Evolutionary conservation across 2,329 filamentous ascomycete genomes (phyloP).

Genomic region (Aspergillus brunneoviolaceus): DNA sequence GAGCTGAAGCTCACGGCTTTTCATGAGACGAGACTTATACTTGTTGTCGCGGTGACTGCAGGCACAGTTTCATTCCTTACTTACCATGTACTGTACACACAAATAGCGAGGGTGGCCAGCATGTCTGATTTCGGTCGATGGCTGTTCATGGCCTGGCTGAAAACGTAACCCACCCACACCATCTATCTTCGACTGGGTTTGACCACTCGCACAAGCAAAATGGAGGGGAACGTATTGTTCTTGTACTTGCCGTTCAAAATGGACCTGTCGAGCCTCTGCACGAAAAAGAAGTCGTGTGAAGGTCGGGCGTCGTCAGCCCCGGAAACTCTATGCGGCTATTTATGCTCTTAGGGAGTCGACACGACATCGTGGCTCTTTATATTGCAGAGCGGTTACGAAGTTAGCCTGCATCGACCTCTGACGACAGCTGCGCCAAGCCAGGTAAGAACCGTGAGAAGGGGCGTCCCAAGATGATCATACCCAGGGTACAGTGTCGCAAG

Average conservation of each 20-base stretch:
- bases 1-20: not conserved
- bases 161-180: not conserved
- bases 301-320: not conserved
- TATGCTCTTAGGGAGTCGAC: not conserved
- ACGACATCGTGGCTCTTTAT: not conserved
- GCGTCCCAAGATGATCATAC: not conserved
- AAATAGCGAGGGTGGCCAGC: not conserved
- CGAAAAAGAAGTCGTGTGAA: not conserved
- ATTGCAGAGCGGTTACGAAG: constrained; percentile 5
- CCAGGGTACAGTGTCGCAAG: not conserved
- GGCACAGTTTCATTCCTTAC: not conserved
- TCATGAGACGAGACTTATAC: not conserved
- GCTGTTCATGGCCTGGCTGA: not conserved
- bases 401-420: not conserved
- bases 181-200: not conserved
- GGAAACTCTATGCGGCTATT: not conserved
- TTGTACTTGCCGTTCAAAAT: not conserved
- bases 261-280: not conserved
- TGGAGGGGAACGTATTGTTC: not conserved
- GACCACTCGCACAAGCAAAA: not conserved
- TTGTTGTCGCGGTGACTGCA: not conserved
- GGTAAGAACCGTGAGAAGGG: not conserved
- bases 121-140: not conserved
- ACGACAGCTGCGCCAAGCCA: constrained; percentile 7
- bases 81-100: not conserved